Evolutionary conservation across 441 rosid genomes (phyloP), one percentile per base, ranked within the genome.

Genomic region (Eruca vesicaria): DNA sequence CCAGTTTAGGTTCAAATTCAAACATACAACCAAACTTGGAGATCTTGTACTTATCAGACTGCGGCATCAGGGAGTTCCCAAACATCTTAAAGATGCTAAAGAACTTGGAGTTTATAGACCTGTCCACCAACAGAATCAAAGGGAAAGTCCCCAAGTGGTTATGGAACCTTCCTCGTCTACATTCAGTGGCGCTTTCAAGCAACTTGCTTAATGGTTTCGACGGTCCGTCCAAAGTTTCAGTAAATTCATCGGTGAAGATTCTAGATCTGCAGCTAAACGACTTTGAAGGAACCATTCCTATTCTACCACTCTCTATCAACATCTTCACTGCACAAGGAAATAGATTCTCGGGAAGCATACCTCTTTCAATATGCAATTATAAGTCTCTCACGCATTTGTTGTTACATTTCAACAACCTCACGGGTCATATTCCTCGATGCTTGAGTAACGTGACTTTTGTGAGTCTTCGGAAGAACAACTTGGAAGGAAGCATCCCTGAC

Each of bases 391-490:
- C 0, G 12, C 14, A 11, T 73, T 82, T 36, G 84, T 66, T n/a
- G 3, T n/a, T 82, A 7, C 69, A 82, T 0, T 28, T 58, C 76
- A 77, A 77, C 72, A 65, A 66, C 29, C 33, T 77, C 58, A 58
- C 0, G 0, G 77, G 81, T 0, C 0, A 10, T 1, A 41, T 78
- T 20, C 78, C 78, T 9, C 23, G 0, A 1, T 78, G 74, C 6
- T 4, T 78, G 6, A 63, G 53, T 23, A 72, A 66, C 0, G 1
- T 56, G 16, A 55, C 4, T 6, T 0, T 55, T 0, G 43, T 89
- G 26, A 85, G 81, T 9, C 80, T 92, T 5, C 59, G 84, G 33
- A 45, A 61, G 7, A 92, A 92, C 84, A 11, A 11, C 0, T 75
- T 92, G 12, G 0, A 9, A 0, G 88, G 89, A 0, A 35, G 0